Evolutionary conservation across 192 early-diverging fungal genomes (phyloP).

Genomic region (Backusella westeae): DNA sequence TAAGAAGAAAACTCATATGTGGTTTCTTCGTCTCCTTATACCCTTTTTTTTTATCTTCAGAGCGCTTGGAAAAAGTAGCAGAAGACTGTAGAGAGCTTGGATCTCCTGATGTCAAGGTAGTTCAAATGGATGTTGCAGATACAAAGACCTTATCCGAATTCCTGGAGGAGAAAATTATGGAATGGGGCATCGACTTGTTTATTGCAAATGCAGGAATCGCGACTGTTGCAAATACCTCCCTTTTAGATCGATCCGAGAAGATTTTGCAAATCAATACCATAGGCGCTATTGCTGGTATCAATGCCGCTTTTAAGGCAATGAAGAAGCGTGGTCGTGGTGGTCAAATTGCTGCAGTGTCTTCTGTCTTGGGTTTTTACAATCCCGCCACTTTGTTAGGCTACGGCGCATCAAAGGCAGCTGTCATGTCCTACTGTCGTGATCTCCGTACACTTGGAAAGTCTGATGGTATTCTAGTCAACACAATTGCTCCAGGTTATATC

Average conservation of each 20-base stretch:
- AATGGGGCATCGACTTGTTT: slow-evolving; percentile 25
- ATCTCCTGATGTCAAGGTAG: slow-evolving; percentile 9
- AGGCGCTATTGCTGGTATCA: slow-evolving; percentile 20
- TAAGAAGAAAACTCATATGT: background rate
- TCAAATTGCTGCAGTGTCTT: slow-evolving; percentile 27
- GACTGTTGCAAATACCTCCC: background rate
- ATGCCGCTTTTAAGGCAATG: slow-evolving; percentile 27
- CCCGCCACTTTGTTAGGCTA: background rate
- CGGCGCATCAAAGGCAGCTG: slow-evolving; percentile 20
- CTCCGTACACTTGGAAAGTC: slow-evolving; percentile 19
- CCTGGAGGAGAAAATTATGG: slow-evolving; percentile 17
- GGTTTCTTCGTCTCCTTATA: background rate
- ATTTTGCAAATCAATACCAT: background rate
- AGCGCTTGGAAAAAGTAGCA: slow-evolving; percentile 11
- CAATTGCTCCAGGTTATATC: slow-evolving; percentile 25
- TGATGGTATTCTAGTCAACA: slow-evolving; percentile 12
- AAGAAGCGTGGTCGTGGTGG: slow-evolving; percentile 7
- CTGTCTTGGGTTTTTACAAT: slow-evolving; percentile 20
- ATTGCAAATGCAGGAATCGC: slow-evolving; percentile 31
- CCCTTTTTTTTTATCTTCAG: background rate
- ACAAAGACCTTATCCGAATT: slow-evolving; percentile 1
- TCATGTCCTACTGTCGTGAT: slow-evolving; percentile 24
- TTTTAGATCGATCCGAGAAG: background rate
- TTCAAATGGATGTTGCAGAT: slow-evolving; percentile 22
- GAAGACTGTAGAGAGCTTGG: slow-evolving; percentile 2